Base-by-base conservation (phyloP, 768 basidiomycete genomes). In the Pisolithus albus region DNA sequence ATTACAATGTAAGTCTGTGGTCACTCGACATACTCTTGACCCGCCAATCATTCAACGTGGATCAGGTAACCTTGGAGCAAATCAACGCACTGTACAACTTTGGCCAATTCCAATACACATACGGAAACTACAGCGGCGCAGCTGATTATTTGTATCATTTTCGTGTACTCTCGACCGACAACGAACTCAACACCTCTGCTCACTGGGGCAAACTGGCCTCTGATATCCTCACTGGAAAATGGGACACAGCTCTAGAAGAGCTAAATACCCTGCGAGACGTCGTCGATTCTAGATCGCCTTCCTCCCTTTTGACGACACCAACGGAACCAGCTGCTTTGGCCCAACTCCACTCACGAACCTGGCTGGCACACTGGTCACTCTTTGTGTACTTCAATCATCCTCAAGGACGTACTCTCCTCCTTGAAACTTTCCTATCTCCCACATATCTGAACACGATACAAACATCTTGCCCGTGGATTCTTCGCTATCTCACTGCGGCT, bases 111-210 rank as follows among this genome's bases (percentile, higher is more conserved):
- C 94, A 96, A 72, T 99, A 92, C 72, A 90, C 95, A n/a, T 91
- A 91, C 67, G 96, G 96, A 41, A 92, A 92, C 70, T 99, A 99
- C 75, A 86, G 84, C 61, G 90, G 90, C 46, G 93, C 96, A 16
- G 93, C 94, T 45, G 92, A 97, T 70, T 98, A 96, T 73, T 78
- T 99, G 51, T 97, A 98, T 76, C 95, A 98, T 66, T 99, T 98
- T 79, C 91, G 94, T 51, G 87, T 98, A 21, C 84, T 99, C 54
- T 95, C 94, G 45, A 96, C 93, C 51, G 91, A 95, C 66, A 77
- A 79, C 52, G 88, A 94, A 47, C 87, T 95, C 64, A 93, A 90
- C 71, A 87, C 91, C 36, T 98, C 96, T 5, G 92, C 95, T 3
- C 91, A 94, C 72, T 99, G 95, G 96, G 96, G 96, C 10, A 98